Evolutionary conservation across 805 yeast genomes (phyloP).

Genomic region (Yarrowia sp.): DNA sequence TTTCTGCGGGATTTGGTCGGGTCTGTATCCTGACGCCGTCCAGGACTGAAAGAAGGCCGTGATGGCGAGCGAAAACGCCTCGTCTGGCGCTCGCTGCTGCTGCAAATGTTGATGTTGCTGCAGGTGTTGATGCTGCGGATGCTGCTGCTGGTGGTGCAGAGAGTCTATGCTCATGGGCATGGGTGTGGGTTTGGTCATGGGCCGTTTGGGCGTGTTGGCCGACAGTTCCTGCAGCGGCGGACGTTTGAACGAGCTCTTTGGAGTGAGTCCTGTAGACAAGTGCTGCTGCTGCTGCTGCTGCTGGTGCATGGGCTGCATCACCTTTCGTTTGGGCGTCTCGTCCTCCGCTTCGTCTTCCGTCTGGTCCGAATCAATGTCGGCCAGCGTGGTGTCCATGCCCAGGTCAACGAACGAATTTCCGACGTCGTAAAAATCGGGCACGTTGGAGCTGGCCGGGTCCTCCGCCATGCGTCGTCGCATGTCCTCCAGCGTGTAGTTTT

Average conservation of each 20-base stretch:
- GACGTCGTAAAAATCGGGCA: not conserved
- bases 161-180: constrained; percentile 26
- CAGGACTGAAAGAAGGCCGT: constrained; percentile 24
- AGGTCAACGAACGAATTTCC: constrained; percentile 19
- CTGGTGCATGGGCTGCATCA: not conserved
- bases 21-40: constrained; percentile 22
- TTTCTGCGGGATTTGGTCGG: constrained; percentile 24
- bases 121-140: not conserved
- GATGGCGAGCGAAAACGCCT: constrained; percentile 20
- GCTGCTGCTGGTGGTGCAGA: not conserved
- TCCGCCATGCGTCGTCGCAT: constrained; percentile 20
- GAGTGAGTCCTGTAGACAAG: not conserved
- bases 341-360: constrained; percentile 24
- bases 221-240: constrained; percentile 9
- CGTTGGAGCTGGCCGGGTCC: not conserved
- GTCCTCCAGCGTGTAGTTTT: constrained; percentile 19
- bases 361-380: constrained; percentile 17
- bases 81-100: constrained; percentile 9
- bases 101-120: not conserved
- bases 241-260: constrained; percentile 11
- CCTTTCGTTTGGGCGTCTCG: not conserved
- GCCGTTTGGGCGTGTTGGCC: constrained; percentile 10
- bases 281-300: not conserved
- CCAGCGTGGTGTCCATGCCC: constrained; percentile 18
- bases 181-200: constrained; percentile 9